These are phyloP conservation scores for Hygrophorus pudorinus DNA, from an alignment of 768 basidiomycete genomes.

Conservation along the genomic window DNA sequence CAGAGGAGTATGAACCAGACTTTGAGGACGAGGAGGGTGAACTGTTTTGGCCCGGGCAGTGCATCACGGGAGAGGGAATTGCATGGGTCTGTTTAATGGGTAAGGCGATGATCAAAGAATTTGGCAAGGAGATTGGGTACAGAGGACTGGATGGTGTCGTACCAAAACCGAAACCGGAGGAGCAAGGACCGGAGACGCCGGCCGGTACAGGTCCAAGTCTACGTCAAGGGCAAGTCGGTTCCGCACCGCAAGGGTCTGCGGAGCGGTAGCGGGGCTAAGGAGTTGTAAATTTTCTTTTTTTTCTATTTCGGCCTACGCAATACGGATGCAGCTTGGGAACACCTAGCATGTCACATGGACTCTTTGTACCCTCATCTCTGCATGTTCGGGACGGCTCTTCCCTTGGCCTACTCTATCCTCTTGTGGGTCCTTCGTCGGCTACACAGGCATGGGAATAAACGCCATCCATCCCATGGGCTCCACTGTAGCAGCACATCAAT, in stretches of 20 bases:
- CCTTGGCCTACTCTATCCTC: too few relatives aligned
- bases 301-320: too few relatives aligned
- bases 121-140: constrained; percentile 69
- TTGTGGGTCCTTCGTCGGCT: too few relatives aligned
- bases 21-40: constrained; percentile 82
- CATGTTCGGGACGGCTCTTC: not conserved
- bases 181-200: constrained; percentile 9
- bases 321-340: too few relatives aligned
- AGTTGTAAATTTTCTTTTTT: not conserved
- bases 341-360: too few relatives aligned
- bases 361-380: too few relatives aligned
- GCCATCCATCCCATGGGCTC: too few relatives aligned
- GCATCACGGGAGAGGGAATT: constrained; percentile 64
- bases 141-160: constrained; percentile 63
- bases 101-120: constrained; percentile 78
- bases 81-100: constrained; percentile 87
- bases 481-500: too few relatives aligned
- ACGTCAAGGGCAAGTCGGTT: not conserved
- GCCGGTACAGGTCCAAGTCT: not conserved
- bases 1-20: constrained; percentile 72
- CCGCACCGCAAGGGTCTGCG: not conserved
- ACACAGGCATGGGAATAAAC: too few relatives aligned
- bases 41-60: constrained; percentile 75
- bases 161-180: constrained; percentile 45
- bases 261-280: not conserved